Conservation (phyloP, 495 filamentous ascomycete species). For the Hamigera avellanea region DNA sequence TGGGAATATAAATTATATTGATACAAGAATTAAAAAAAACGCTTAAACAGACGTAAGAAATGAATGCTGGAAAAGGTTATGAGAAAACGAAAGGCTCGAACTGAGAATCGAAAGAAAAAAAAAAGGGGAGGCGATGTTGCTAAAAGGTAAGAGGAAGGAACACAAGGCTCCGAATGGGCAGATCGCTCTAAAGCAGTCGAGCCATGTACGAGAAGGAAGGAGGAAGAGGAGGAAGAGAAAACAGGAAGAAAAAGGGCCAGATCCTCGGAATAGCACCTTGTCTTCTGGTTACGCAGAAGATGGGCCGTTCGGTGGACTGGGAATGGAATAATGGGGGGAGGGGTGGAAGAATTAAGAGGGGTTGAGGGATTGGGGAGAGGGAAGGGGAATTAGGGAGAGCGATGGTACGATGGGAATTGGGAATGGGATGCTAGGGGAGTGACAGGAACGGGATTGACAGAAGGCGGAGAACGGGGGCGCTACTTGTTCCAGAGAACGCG, state of each 20-base stretch:
- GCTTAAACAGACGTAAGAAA: conserved; percentile 7
- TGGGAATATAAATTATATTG: conserved; percentile 24
- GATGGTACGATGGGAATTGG: conserved; percentile 4
- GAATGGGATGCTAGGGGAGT: conserved; percentile 1
- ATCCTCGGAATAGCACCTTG: not conserved
- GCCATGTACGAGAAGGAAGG: conserved; percentile 26
- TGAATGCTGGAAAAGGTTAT: conserved; percentile 10
- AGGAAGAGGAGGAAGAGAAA: too few relatives aligned
- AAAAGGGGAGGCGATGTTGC: conserved; percentile 8
- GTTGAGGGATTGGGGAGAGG: conserved; percentile 8
- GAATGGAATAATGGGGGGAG: conserved; percentile 2
- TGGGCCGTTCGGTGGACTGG: not conserved
- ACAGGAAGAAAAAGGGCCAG: conserved; percentile 1
- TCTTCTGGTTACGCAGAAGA: conserved; percentile 1
- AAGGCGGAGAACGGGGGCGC: too few relatives aligned
- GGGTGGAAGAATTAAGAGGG: conserved; percentile 6
- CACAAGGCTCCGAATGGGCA: conserved; percentile 17
- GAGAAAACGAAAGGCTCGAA: too few relatives aligned
- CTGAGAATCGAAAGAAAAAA: conserved; percentile 26
- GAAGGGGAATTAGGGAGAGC: conserved; percentile 8
- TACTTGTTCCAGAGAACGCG: too few relatives aligned
- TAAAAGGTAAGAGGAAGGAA: conserved; percentile 13
- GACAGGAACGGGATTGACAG: too few relatives aligned
- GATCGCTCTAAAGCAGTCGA: conserved; percentile 19
- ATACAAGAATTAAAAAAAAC: conserved; percentile 22